phyloP scores from a whole-genome alignment of 495 filamentous ascomycete species.

The Hyphodiscus hymeniophilus region DNA sequence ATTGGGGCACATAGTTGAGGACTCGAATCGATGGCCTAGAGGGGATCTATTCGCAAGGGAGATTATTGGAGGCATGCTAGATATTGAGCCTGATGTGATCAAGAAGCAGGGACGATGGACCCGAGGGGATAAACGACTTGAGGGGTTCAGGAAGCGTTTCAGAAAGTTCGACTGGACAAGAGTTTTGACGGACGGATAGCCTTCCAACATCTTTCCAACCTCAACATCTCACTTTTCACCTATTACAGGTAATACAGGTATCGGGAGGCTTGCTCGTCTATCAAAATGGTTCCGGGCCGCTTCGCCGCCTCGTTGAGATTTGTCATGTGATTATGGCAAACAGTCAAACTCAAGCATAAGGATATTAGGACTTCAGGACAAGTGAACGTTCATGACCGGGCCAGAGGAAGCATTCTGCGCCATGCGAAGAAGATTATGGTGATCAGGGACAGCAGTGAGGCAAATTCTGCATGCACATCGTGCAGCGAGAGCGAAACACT shows the following conservation, averaged over 20 bases:
- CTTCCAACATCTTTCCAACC: too few relatives aligned
- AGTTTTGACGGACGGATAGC: conserved; percentile 44
- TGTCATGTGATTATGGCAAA: too few relatives aligned
- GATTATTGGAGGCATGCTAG: conserved; percentile 88
- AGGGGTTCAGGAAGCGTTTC: conserved; percentile 79
- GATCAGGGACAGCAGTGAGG: too few relatives aligned
- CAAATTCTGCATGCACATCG: too few relatives aligned
- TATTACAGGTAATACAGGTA: neutral
- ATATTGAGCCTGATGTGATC: conserved; percentile 72
- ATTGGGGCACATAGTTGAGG: conserved; percentile 87
- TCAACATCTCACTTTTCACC: neutral
- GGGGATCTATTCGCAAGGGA: conserved; percentile 93
- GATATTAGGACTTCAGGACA: too few relatives aligned
- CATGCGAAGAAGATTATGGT: too few relatives aligned
- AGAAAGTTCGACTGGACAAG: conserved; percentile 94
- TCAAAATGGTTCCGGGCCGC: neutral
- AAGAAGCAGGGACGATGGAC: conserved; percentile 88
- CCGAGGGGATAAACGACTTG: conserved; percentile 57
- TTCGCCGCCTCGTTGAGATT: neutral
- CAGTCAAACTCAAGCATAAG: too few relatives aligned
- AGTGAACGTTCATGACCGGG: too few relatives aligned
- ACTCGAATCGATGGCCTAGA: conserved; percentile 76
- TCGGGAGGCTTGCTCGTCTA: neutral
- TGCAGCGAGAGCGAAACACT: too few relatives aligned
- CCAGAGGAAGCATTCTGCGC: too few relatives aligned